phyloP scores from a whole-genome alignment of 805 yeast genomes.

The Sugiyamaella mastotermitis region DNA sequence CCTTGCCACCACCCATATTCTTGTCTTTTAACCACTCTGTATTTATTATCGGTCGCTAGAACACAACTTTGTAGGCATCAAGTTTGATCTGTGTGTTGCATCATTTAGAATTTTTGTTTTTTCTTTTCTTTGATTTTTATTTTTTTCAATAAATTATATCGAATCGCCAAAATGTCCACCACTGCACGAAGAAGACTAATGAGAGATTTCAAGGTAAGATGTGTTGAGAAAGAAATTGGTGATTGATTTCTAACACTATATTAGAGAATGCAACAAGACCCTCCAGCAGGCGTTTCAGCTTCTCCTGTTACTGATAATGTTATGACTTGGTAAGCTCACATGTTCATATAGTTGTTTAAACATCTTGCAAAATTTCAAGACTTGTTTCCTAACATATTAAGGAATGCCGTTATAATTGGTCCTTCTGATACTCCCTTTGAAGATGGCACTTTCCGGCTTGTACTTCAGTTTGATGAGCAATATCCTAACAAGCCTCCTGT shows the following conservation, averaged over 20 bases:
- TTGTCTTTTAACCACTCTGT: too few relatives aligned
- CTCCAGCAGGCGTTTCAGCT: constrained; percentile 97
- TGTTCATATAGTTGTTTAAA: neutral
- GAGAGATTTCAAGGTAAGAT: constrained; percentile 88
- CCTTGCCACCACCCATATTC: too few relatives aligned
- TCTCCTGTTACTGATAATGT: constrained; percentile 96
- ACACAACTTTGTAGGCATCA: too few relatives aligned
- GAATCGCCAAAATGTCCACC: constrained; percentile 71
- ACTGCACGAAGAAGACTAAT: constrained; percentile 98
- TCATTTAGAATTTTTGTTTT: too few relatives aligned
- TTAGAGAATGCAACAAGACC: constrained; percentile 92
- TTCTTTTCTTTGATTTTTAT: too few relatives aligned
- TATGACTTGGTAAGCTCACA: constrained; percentile 62
- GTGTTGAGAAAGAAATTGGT: neutral
- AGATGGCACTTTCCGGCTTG: constrained; percentile 89
- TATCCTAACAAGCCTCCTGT: constrained; percentile 96
- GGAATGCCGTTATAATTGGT: constrained; percentile 95
- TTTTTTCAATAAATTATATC: too few relatives aligned
- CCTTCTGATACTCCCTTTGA: constrained; percentile 98
- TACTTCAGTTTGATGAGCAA: constrained; percentile 88
- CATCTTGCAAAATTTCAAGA: constrained; percentile 58
- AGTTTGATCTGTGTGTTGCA: too few relatives aligned
- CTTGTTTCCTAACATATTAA: constrained; percentile 41
- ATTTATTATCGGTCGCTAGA: too few relatives aligned
- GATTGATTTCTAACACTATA: neutral